phyloP scores from a whole-genome alignment of 2,329 filamentous ascomycete species.

The Thelonectria discophora region DNA sequence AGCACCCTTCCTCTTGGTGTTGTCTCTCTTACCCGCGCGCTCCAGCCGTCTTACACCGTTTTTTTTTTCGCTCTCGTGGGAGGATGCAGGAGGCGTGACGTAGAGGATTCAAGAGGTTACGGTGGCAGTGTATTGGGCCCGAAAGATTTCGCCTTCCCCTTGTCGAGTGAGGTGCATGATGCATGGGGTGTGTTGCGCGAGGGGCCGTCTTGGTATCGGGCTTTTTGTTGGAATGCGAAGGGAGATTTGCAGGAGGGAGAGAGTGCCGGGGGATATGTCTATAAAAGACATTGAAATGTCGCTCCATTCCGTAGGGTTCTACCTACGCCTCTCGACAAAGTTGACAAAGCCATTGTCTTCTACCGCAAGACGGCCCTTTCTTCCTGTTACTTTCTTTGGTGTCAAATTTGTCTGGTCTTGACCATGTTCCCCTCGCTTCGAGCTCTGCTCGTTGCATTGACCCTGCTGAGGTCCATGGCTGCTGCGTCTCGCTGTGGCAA shows the following conservation, averaged over 20 bases:
- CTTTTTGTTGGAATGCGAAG: neutral
- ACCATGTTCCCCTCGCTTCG: conserved; percentile 12
- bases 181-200: neutral
- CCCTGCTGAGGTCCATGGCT: conserved; percentile 7
- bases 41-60: too few relatives aligned
- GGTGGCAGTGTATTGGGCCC: neutral
- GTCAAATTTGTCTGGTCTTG: neutral
- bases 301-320: neutral
- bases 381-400: conserved; percentile 8
- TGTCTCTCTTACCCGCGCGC: too few relatives aligned
- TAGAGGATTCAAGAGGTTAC: neutral
- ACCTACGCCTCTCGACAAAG: neutral
- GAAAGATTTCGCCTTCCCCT: neutral
- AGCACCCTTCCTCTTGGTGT: too few relatives aligned
- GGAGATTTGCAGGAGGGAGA: too few relatives aligned
- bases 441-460: neutral
- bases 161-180: neutral
- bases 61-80: too few relatives aligned
- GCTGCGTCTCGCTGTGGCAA: neutral
- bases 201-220: neutral
- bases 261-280: neutral
- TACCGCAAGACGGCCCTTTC: conserved; percentile 14
- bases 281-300: neutral
- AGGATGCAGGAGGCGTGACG: too few relatives aligned
- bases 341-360: conserved; percentile 3